Percentiles rank a stretch among this genome's conserved stretches.
Conservation (phyloP, 2,329 filamentous ascomycete species). For the Coniochaeta pulveracea region DNA sequence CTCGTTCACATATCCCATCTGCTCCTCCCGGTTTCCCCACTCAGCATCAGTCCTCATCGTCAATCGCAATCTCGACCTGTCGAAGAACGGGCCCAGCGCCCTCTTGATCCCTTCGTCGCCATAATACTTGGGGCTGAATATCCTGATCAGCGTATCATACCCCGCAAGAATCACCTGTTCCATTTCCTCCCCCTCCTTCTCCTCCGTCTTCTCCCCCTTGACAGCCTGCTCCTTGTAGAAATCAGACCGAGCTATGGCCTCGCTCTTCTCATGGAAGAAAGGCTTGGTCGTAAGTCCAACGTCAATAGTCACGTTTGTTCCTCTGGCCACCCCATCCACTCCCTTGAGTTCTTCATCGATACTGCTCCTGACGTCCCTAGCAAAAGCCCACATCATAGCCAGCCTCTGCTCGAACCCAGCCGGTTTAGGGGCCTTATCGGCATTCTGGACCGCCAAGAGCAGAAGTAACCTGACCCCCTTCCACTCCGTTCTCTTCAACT, state of each 20-base stretch:
- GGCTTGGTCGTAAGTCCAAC: slow-evolving; percentile 61
- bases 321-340: slow-evolving; percentile 3
- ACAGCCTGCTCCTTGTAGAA: slow-evolving; percentile 24
- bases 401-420: slow-evolving; percentile 57
- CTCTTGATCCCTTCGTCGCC: slow-evolving; percentile 16
- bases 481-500: slow-evolving; percentile 7
- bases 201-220: background rate
- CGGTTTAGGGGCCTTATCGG: slow-evolving; percentile 55
- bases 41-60: slow-evolving; percentile 49
- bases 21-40: slow-evolving; percentile 45
- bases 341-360: background rate
- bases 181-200: slow-evolving; percentile 8
- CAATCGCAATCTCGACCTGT: slow-evolving; percentile 48
- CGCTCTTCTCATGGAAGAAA: slow-evolving; percentile 64
- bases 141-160: slow-evolving; percentile 64
- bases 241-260: slow-evolving; percentile 36
- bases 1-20: slow-evolving; percentile 39
- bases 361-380: slow-evolving; percentile 33
- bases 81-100: slow-evolving; percentile 53
- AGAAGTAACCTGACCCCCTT: slow-evolving; percentile 35
- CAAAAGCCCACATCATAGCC: slow-evolving; percentile 61
- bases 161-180: slow-evolving; percentile 61
- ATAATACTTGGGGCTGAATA: slow-evolving; percentile 67
- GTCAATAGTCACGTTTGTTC: too few relatives aligned
- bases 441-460: slow-evolving; percentile 52